A percentile compares a stretch with the other conserved stretches of the same genome.
phyloP scores from a whole-genome alignment of 768 basidiomycete genomes.

The Boletus pseudo-olivaceus region DNA sequence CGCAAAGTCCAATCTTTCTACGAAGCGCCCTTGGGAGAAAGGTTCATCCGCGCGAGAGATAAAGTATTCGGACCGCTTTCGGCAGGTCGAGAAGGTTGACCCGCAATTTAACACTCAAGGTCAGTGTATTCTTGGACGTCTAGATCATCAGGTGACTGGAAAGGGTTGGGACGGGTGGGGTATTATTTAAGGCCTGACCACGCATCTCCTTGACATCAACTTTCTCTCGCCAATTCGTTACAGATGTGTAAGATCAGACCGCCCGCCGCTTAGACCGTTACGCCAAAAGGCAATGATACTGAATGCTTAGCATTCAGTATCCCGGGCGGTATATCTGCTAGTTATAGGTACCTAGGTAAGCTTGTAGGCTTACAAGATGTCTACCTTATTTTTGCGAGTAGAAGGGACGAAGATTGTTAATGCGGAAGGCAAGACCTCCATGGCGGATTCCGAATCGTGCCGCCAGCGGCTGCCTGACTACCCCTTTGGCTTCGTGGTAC shows the following conservation, averaged over 20 bases:
- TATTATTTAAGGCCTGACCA: background rate
- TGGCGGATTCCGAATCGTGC: too few relatives aligned
- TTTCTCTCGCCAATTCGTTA: background rate
- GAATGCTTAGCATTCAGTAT: background rate
- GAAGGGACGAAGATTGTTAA: too few relatives aligned
- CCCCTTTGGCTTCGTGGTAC: too few relatives aligned
- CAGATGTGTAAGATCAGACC: too few relatives aligned
- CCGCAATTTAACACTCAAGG: background rate
- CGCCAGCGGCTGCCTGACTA: too few relatives aligned
- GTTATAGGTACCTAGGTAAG: background rate
- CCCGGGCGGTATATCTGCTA: constrained; percentile 27
- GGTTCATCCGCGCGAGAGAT: background rate
- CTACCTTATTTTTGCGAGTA: too few relatives aligned
- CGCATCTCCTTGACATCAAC: too few relatives aligned
- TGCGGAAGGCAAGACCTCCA: too few relatives aligned
- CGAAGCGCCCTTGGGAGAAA: background rate
- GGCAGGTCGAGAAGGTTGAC: background rate
- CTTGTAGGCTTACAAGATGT: too few relatives aligned
- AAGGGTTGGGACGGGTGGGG: background rate
- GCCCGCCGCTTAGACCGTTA: too few relatives aligned
- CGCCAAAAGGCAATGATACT: too few relatives aligned
- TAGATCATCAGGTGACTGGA: background rate
- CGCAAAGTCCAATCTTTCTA: background rate
- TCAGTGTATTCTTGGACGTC: background rate
- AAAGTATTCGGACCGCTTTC: background rate